A percentile compares a stretch with the other conserved stretches of the same genome.
phyloP scores from a whole-genome alignment of 169 alveolate species.

The Eimeria tenella region DNA sequence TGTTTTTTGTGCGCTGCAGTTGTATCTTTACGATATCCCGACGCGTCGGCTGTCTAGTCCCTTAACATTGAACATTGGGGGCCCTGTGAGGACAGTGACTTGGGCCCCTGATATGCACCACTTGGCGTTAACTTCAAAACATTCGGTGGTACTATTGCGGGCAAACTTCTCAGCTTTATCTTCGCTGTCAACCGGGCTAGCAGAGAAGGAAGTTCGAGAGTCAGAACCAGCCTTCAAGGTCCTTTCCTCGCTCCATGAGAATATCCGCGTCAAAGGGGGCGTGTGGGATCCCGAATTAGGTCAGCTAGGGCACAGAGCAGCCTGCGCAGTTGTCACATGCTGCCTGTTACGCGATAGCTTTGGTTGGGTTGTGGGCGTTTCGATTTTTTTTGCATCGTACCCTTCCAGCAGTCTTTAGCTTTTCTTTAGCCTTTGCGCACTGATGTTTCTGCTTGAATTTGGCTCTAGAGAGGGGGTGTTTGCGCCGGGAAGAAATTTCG shows the following conservation, averaged over 20 bases:
- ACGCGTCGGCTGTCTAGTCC: conserved; percentile 72
- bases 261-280: conserved; percentile 86
- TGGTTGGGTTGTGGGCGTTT: too few relatives aligned
- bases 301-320: background rate
- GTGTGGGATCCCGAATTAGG: conserved; percentile 86
- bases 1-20: conserved; percentile 35
- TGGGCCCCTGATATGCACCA: conserved; percentile 82
- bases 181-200: conserved; percentile 30
- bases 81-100: conserved; percentile 80
- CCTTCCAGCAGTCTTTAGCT: background rate
- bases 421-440: background rate
- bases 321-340: background rate
- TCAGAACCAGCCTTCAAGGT: conserved; percentile 78
- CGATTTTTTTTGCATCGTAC: background rate
- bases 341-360: too few relatives aligned
- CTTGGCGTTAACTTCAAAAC: conserved; percentile 84
- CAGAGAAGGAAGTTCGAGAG: conserved; percentile 1
- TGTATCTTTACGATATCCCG: conserved; percentile 72
- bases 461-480: background rate
- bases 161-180: conserved; percentile 61
- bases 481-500: background rate
- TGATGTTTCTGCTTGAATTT: background rate
- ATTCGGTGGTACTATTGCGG: conserved; percentile 74
- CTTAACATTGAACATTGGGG: conserved; percentile 55
- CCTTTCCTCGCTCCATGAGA: conserved; percentile 84